These are phyloP conservation scores for Argentina anserina DNA, from an alignment of 306 rosid species.

Conservation along the genomic window DNA sequence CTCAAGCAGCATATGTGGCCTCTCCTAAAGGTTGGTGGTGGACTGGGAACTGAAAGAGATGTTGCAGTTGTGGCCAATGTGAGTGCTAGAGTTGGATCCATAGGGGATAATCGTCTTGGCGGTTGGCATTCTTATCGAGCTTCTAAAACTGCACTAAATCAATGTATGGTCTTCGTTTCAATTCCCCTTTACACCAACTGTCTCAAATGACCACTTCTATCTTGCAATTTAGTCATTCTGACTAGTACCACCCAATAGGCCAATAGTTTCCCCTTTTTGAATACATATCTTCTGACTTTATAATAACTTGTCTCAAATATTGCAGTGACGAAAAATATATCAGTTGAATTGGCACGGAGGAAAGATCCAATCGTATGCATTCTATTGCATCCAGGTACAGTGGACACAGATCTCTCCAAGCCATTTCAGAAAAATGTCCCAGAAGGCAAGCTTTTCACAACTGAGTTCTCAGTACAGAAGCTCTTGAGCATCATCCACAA, in stretches of 20 bases:
- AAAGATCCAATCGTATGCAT: conserved; percentile 77
- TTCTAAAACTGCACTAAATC: conserved; percentile 92
- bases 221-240: not conserved
- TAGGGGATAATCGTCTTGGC: conserved; percentile 84
- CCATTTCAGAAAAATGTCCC: conserved; percentile 91
- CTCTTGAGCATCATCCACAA: conserved; percentile 58
- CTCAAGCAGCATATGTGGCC: conserved; percentile 91
- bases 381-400: conserved; percentile 91
- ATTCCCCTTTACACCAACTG: conserved; percentile 3
- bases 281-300: conserved; percentile 1
- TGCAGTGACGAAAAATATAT: conserved; percentile 67
- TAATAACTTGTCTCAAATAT: not conserved
- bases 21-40: conserved; percentile 70
- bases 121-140: conserved; percentile 97
- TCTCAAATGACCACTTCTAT: not conserved
- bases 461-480: conserved; percentile 76
- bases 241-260: not conserved
- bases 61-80: conserved; percentile 79
- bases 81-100: conserved; percentile 96
- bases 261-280: not conserved
- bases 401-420: conserved; percentile 91
- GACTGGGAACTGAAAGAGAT: conserved; percentile 56
- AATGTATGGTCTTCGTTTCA: conserved; percentile 43
- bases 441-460: conserved; percentile 69
- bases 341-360: conserved; percentile 73